Base-by-base conservation (phyloP, 148 eudicot species). In the Oxyria digyna region DNA sequence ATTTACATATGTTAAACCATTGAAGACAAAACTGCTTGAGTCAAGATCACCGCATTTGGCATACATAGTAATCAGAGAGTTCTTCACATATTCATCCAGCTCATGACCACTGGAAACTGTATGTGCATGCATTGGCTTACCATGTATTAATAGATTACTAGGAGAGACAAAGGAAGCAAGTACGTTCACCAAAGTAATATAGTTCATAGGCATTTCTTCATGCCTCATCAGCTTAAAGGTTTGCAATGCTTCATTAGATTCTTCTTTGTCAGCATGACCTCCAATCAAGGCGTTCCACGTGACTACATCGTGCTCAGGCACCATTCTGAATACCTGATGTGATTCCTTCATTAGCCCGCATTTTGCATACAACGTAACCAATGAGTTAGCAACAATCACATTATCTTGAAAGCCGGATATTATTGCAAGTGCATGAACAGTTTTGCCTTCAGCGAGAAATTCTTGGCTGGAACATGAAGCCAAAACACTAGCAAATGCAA, bases 201-300 rank as follows among this genome's bases (percentile, higher is more conserved):
- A 89, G 76, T 89, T 85, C 71, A 76, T 69, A 69, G 71, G 74
- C 21, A 68, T 31, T 37, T 73, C 72, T 26, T 54, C 67, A 69
- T 67, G 77, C 73, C 89, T 83, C 92, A 83, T 83, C 72, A 62
- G 68, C 55, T 71, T 76, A 78, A 77, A 89, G 45, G 71, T 46
- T 70, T 69, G 69, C 13, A 87, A 32, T 41, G 87, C 92, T 72
- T 79, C 80, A 46, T 70, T 71, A 7, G 77, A 64, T 64, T 87
- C 85, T 72, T 85, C 79, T 45, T 81, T 83, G 59, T 82, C 92
- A 52, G 90, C 88, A 78, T 79, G 82, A 20, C 82, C 84, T 33
- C 90, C 96, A 55, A 87, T 85, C 48, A 87, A 71, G 17, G 96
- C 83, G 79, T 89, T 89, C 92, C 92, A 89, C 21, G 92, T 82